These are phyloP conservation scores for Penicillium crystallinum DNA, from an alignment of 495 filamentous ascomycete species.

Conservation along the genomic window DNA sequence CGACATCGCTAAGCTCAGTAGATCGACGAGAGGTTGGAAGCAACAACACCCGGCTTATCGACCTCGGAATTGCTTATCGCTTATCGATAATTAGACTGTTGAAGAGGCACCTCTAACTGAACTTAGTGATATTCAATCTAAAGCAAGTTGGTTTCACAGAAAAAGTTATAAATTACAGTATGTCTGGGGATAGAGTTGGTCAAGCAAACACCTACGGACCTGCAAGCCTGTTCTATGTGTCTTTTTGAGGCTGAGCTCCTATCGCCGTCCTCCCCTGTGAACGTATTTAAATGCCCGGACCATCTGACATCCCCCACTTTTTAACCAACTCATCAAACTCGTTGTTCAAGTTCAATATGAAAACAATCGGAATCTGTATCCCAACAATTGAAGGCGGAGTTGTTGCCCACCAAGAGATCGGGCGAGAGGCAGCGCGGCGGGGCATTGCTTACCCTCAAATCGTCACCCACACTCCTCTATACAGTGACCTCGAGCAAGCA, in stretches of 20 bases:
- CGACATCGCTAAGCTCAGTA: constrained; percentile 29
- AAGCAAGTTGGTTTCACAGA: too few species aligned
- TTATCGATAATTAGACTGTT: background rate
- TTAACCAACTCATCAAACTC: background rate
- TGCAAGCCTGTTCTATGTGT: background rate
- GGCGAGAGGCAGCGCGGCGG: constrained; percentile 8
- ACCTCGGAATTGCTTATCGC: constrained; percentile 4
- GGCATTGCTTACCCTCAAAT: constrained; percentile 8
- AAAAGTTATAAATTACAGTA: too few species aligned
- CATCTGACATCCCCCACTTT: background rate
- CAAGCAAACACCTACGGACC: background rate
- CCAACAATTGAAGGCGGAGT: constrained; percentile 7
- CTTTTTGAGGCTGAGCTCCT: background rate
- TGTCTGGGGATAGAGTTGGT: too few species aligned
- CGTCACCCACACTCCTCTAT: constrained; percentile 5
- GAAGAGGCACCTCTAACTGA: too few species aligned
- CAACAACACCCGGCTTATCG: background rate
- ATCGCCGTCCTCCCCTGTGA: background rate
- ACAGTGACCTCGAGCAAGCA: background rate
- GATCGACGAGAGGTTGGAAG: background rate
- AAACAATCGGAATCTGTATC: constrained; percentile 8
- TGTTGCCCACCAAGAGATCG: constrained; percentile 5
- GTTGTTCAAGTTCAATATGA: background rate
- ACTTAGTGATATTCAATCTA: too few species aligned
- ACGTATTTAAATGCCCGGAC: background rate